Base-by-base conservation (phyloP, 1,284 basidiomycete genomes). In the Abortiporus biennis region DNA sequence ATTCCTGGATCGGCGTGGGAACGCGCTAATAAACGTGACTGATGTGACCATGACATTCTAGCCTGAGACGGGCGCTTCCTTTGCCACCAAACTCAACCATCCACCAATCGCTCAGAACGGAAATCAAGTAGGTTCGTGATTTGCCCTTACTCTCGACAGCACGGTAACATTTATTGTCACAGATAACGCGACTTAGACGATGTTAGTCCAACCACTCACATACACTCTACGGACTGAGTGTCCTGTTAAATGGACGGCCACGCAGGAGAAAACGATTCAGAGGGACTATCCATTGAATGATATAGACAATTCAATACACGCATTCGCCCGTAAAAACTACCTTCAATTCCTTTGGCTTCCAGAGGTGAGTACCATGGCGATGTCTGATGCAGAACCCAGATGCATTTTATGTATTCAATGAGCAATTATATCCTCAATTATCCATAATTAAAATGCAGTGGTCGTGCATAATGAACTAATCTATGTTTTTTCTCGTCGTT, bases 331-430 rank as follows among this genome's bases (percentile, higher is more conserved):
- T 24, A 46, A 54, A 16, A 54, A 51, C n/a, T 88, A 88, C 59
- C 69, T 85, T 30, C 82, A 85, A 53, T 84, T 78, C 51, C 67
- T 88, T 8, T 88, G 84, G 82, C 69, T 87, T 35, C 85, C 85
- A 38, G 75, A 85, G 65, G 85, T 65, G 42, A 5, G 43, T 40
- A n/a, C 4, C 4, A 29, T 29, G 8, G 27, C 27, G 9, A 29
- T 9, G 8, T 29, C 27, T 9, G 27, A 9, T 29, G 8, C 27
- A n/a, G 27, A 29, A 29, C 27, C n/a, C 9, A 29, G 27, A n/a
- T 29, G 27, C 27, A 29, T 29, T 12, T 20, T 11, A n/a, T 39
- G 9, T 11, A 35, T 12, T 20, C n/a, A 5, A 13, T 8, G 1
- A 23, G 16, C 31, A 25, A 24, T 39, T 12, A 2, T n/a, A 29